Base-by-base conservation (phyloP, 306 rosid genomes). In the Clitoria ternatea region DNA sequence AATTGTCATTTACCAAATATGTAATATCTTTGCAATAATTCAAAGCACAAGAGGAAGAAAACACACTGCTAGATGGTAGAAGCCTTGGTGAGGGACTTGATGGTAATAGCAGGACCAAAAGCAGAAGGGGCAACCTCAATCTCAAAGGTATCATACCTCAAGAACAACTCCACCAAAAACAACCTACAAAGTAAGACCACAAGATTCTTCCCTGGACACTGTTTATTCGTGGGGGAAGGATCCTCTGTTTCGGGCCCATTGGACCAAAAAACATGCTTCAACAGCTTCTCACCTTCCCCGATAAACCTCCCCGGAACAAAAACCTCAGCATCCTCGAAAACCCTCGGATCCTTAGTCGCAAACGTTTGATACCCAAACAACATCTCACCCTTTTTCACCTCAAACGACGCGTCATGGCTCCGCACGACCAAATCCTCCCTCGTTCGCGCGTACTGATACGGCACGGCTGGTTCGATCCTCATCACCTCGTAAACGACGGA, bases 341-440 rank as follows among this genome's bases (percentile, higher is more conserved):
- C 24, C 77, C 45, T 83, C 0, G 91, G 81, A 70, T 91, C 97
- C 3, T 66, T 91, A 0, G 93, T 89, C 0, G 92, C 96, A 1
- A 91, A 78, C 0, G 89, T 85, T 65, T 85, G 91, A 60, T 72
- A 88, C 12, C 93, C 97, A 5, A 91, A 89, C 7, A 91, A 57
- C 91, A 79, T 83, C 73, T 91, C 92, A 0, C 92, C 92, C 44
- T 80, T 85, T 68, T 87, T 85, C 48, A 89, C 76, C 86, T 76
- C 32, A 53, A 75, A 91, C 7, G 83, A 10, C 0, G 85, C 82
- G 15, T 89, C 91, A 12, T 89, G 96, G 56, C 82, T 86, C 0
- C 20, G 56, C 20, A 91, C 50, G 5, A 87, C 70, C 1, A 87
- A 5, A 35, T 91, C 87, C 63, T 88, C 81, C 76, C 87, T 88